A percentile compares a stretch with the other conserved stretches of the same genome.
phyloP scores from a whole-genome alignment of 495 filamentous ascomycete genomes.

The Elaphomyces granulatus region DNA sequence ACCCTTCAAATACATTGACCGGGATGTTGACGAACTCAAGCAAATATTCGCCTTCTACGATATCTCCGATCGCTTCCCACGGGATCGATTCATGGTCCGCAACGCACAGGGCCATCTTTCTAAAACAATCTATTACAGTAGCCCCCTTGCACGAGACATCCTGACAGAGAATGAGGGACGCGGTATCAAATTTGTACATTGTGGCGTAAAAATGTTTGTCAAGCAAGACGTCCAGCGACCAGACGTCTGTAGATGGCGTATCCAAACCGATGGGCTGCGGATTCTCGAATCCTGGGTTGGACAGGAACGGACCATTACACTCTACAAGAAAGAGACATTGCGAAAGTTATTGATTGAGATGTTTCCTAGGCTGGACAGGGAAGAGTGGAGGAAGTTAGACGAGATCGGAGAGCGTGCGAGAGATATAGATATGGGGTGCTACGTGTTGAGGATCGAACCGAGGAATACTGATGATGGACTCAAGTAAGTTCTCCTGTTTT shows the following conservation, averaged over 20 bases:
- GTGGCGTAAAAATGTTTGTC: conserved; percentile 95
- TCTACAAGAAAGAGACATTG: conserved; percentile 63
- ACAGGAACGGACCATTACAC: conserved; percentile 52
- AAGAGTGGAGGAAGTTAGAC: conserved; percentile 57
- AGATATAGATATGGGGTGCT: conserved; percentile 79
- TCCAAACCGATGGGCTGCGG: conserved; percentile 83
- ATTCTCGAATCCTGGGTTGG: conserved; percentile 84
- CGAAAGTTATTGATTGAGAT: conserved; percentile 74
- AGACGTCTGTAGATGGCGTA: conserved; percentile 80
- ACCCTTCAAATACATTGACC: conserved; percentile 75
- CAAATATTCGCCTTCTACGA: conserved; percentile 70
- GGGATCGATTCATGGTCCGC: conserved; percentile 86
- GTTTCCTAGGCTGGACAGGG: conserved; percentile 67
- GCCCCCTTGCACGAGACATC: conserved; percentile 67
- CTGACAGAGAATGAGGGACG: conserved; percentile 68
- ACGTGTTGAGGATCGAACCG: conserved; percentile 68
- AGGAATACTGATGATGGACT: conserved; percentile 56
- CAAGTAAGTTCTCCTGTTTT: conserved; percentile 23
- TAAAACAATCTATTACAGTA: conserved; percentile 93
- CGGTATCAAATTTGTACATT: conserved; percentile 90
- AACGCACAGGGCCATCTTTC: conserved; percentile 70
- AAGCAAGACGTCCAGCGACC: conserved; percentile 83
- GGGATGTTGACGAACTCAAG: conserved; percentile 56
- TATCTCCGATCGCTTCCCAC: conserved; percentile 67
- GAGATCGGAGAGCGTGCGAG: conserved; percentile 79